Evolutionary conservation across 2,329 filamentous ascomycete genomes (phyloP), one percentile per base, ranked within the genome.

Genomic region (Juglanconis oblonga): DNA sequence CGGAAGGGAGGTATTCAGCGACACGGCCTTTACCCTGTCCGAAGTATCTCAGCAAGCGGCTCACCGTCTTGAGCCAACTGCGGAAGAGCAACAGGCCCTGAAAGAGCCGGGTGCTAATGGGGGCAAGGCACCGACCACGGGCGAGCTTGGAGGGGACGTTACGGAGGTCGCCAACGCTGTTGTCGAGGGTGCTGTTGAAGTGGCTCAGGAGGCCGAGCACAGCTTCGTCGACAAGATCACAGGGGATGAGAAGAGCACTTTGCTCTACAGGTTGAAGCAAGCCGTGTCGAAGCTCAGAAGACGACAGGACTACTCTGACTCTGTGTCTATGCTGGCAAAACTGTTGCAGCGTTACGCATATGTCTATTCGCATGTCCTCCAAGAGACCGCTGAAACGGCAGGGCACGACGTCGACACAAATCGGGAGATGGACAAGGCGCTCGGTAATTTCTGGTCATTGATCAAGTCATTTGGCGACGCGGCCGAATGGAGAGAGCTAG

Each of bases 241-340:
- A 0, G 88, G 89, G 2, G 85, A 89, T 4, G 88, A 96, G 68
- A 87, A 86, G 59, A 82, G 91, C 45, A 87, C 90, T 0, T 75
- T 98, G 58, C 69, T 94, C 5, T 81, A 87, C 65, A 87, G 93
- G 5, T 77, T 98, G 53, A 94, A 93, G 73, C 81, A 89, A 67
- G 87, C 89, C 0, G 86, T 98, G 3, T 66, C 84, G 13, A 90
- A 89, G 44, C 81, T 98, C 13, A 83, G 90, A 7, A 83, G 91
- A 68, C 86, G 90, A 55, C 85, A 82, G 7, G 92, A 97, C 71
- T 98, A 98, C 71, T 87, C 89, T 0, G 87, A 93, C 52, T 97
- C 93, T 0, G 92, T 97, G 0, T 92, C 90, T 1, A 92, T 87
- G 0, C 74, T 98, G 36, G 85, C 90, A 0, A 75, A 87, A 7